These are phyloP conservation scores for Grigorovia jiainica DNA, from an alignment of 805 yeast species.

Conservation along the genomic window DNA sequence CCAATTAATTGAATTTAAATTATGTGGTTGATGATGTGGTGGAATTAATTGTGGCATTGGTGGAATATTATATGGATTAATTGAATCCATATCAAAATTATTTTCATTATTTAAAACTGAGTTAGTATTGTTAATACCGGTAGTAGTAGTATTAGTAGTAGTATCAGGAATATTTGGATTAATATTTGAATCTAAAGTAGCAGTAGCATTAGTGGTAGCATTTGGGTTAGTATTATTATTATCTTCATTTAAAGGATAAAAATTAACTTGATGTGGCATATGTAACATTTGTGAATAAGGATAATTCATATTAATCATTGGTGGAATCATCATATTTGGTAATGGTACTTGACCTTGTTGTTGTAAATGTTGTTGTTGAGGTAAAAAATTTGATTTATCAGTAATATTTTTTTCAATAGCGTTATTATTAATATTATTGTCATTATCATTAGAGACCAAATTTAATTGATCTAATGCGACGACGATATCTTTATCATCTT, in stretches of 20 bases:
- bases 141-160: neutral
- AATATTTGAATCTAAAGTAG: no score
- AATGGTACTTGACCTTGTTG: neutral
- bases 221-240: neutral
- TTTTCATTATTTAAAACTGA: neutral
- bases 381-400: no score
- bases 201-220: neutral
- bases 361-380: neutral
- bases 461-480: constrained; percentile 25
- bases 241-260: constrained; percentile 5
- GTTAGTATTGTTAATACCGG: neutral
- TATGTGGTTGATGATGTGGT: neutral
- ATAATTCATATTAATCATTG: constrained; percentile 26
- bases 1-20: neutral
- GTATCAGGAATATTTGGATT: neutral
- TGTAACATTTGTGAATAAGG: constrained; percentile 28
- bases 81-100: neutral
- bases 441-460: constrained; percentile 11
- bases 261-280: constrained; percentile 22
- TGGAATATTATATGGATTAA: constrained; percentile 3
- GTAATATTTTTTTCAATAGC: no score
- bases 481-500: neutral
- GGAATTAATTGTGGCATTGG: constrained; percentile 5
- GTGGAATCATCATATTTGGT: constrained; percentile 7
- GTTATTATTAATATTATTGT: no score